Conservation (phyloP, 2,329 filamentous ascomycete genomes). For the Magnaporthiopsis rhizophila region DNA sequence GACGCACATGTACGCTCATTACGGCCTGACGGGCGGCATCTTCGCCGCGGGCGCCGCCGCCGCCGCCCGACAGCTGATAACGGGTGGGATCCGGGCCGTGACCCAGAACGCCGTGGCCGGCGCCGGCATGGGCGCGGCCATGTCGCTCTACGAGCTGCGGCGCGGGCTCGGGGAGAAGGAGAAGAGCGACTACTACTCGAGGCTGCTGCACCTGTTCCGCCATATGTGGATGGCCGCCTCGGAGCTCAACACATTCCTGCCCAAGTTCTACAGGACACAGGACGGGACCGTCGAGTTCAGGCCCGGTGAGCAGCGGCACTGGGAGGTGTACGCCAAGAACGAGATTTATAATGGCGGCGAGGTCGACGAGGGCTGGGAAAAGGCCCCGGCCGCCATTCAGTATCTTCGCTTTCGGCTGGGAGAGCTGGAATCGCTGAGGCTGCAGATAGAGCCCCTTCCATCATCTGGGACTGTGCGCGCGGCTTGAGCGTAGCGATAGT, state of each 20-base stretch:
- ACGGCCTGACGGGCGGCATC: background rate
- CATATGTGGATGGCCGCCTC: background rate
- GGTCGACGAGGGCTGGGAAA: background rate
- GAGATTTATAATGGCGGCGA: background rate
- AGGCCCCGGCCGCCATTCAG: background rate
- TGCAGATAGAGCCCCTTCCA: background rate
- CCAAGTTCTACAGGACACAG: background rate
- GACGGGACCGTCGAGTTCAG: background rate
- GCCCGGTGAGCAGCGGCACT: background rate
- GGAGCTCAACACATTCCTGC: background rate
- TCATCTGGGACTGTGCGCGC: no score
- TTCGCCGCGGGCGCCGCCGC: background rate
- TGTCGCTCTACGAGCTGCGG: background rate
- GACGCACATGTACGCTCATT: background rate
- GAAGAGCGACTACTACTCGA: background rate
- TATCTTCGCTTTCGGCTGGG: background rate
- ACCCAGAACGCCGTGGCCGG: background rate
- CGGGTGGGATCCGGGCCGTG: background rate
- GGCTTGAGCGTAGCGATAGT: background rate
- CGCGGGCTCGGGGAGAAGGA: background rate
- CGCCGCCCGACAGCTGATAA: background rate
- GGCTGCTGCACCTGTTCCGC: background rate
- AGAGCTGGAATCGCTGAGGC: background rate
- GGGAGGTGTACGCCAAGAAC: background rate
- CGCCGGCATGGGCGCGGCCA: background rate